A percentile compares a stretch with the other conserved stretches of the same genome.
Evolutionary conservation across 805 yeast species (phyloP).

Genomic region (Wickerhamiella hasegawae): DNA sequence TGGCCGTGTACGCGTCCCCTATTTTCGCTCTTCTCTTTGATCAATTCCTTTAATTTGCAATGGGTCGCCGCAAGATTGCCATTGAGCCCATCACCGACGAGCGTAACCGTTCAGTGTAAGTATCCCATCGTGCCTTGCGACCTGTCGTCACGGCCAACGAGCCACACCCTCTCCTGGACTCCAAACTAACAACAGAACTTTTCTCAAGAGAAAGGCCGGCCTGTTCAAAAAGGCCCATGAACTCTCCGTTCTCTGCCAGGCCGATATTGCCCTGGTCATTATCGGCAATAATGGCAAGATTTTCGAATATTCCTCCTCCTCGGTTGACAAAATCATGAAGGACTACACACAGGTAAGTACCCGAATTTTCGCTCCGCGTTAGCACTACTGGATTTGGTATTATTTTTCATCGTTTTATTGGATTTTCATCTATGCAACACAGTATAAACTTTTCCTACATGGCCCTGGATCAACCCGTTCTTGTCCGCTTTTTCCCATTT

Average conservation of each 20-base stretch:
- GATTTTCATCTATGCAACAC: too few species aligned
- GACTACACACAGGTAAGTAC: constrained; percentile 21
- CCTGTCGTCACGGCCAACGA: neutral
- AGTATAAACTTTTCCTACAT: too few species aligned
- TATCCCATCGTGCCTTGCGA: neutral
- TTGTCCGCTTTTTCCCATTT: too few species aligned
- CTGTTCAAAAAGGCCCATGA: constrained; percentile 70
- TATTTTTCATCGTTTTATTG: too few species aligned
- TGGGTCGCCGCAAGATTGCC: constrained; percentile 96
- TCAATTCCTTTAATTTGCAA: constrained; percentile 20
- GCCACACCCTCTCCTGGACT: neutral
- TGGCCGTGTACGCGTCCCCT: too few species aligned
- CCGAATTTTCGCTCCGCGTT: too few species aligned
- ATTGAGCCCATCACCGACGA: constrained; percentile 85
- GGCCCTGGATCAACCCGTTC: too few species aligned
- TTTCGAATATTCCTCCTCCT: constrained; percentile 69
- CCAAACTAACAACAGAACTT: constrained; percentile 32
- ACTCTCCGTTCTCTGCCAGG: constrained; percentile 78
- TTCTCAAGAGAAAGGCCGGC: constrained; percentile 89
- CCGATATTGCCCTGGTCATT: constrained; percentile 80
- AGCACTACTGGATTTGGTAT: too few species aligned
- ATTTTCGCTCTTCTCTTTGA: too few species aligned
- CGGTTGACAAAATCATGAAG: constrained; percentile 34
- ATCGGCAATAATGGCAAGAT: constrained; percentile 63
- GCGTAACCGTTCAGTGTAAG: constrained; percentile 40